These are phyloP conservation scores for Lactarius deliciosus DNA, from an alignment of 768 basidiomycete species.

Conservation along the genomic window DNA sequence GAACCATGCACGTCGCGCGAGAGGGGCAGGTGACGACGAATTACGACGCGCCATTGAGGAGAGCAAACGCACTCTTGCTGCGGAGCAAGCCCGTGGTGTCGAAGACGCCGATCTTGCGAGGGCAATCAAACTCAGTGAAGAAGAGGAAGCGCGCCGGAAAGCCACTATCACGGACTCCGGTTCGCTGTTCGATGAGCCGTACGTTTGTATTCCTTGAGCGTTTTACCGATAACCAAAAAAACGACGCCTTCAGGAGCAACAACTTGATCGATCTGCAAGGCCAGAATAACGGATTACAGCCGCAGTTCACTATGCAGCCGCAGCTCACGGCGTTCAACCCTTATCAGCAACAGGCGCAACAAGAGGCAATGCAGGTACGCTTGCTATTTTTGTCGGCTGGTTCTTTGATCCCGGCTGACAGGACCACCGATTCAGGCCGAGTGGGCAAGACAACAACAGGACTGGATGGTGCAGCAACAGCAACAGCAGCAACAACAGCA, in stretches of 20 bases:
- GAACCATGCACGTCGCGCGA: slow-evolving; percentile 38
- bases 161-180: slow-evolving; percentile 66
- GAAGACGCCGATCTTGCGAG: slow-evolving; percentile 84
- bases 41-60: slow-evolving; percentile 84
- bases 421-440: slow-evolving; percentile 38
- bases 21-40: slow-evolving; percentile 61
- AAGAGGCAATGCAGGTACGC: slow-evolving; percentile 72
- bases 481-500: slow-evolving; percentile 43
- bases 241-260: slow-evolving; percentile 14
- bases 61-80: slow-evolving; percentile 70
- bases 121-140: slow-evolving; percentile 83
- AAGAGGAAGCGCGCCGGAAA: slow-evolving; percentile 81
- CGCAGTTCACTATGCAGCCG: slow-evolving; percentile 77
- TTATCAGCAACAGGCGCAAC: slow-evolving; percentile 89
- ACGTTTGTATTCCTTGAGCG: slow-evolving; percentile 35
- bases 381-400: neutral
- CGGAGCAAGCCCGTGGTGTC: slow-evolving; percentile 61
- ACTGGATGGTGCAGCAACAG: slow-evolving; percentile 62
- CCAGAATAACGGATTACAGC: slow-evolving; percentile 48
- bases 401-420: neutral
- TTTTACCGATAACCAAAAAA: slow-evolving; percentile 8
- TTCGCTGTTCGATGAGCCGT: slow-evolving; percentile 88
- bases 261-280: slow-evolving; percentile 22
- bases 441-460: slow-evolving; percentile 55
- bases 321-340: slow-evolving; percentile 95